phyloP scores from a whole-genome alignment of 176 grass and related monocot species.

The Carex myosuroides region DNA sequence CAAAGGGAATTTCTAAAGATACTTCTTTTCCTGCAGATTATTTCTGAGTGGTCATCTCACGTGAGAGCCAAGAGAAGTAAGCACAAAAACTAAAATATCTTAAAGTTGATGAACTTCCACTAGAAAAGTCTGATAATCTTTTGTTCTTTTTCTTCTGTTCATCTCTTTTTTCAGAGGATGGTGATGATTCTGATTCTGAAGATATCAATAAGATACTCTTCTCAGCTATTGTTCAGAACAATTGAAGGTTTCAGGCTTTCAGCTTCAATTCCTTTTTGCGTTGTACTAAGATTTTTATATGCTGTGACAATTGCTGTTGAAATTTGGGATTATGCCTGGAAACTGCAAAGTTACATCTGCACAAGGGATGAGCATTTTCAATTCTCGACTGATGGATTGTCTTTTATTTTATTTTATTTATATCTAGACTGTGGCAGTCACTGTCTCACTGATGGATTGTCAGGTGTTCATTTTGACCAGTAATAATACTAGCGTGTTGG shows the following conservation, averaged over 20 bases:
- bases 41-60: slow-evolving; percentile 64
- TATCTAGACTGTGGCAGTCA: too few relatives aligned
- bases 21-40: slow-evolving; percentile 28
- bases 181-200: slow-evolving; percentile 31
- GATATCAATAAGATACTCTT: slow-evolving; percentile 75
- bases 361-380: not conserved
- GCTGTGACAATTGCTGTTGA: not conserved
- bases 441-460: not conserved
- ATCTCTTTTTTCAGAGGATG: slow-evolving; percentile 35
- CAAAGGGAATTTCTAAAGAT: not conserved
- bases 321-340: not conserved
- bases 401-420: too few relatives aligned
- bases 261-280: not conserved
- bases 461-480: not conserved
- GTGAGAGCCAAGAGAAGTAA: slow-evolving; percentile 44
- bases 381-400: too few relatives aligned
- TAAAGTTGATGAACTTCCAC: not conserved
- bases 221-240: slow-evolving; percentile 48
- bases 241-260: slow-evolving; percentile 6
- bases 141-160: not conserved
- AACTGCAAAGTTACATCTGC: not conserved
- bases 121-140: not conserved
- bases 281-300: not conserved
- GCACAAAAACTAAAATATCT: not conserved
- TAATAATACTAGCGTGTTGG: not conserved